Base-by-base conservation (phyloP, 768 basidiomycete species). In the Astraeus odoratus region DNA sequence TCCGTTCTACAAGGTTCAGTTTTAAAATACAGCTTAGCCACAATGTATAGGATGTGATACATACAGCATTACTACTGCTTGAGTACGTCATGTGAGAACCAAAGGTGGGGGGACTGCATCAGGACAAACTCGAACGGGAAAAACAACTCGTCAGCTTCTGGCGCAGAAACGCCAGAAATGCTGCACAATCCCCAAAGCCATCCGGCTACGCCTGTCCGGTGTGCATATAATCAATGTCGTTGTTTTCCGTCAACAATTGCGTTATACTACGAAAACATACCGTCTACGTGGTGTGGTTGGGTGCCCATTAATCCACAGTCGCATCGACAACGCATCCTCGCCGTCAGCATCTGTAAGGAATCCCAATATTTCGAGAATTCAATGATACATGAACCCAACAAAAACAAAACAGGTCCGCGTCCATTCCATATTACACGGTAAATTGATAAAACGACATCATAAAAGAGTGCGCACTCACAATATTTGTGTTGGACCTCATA, bases 301-400 rank as follows among this genome's bases (percentile, higher is more conserved):
- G 23, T 24, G 5, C 8, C 25, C 5, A 36, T 24, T 39, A 13
- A 57, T 27, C 5, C 16, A 39, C 9, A 60, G 29, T 25, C 54
- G 58, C 61, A 63, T 61, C 15, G 53, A 30, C 1, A 40, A 40
- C 9, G 61, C 63, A 15, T 63, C 61, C 42, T 63, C 61, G 0
- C 35, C 43, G 19, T 63, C 63, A 7, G 38, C 36, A 42, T 64
- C 64, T 65, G 40, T 19, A 43, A 5, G 9, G 12, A 31, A 13
- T 31, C 5, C 30, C 23, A 19, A 23, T 24, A 24, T 13, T 5
- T 7, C 23, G 5, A n/a, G 12, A 22, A 23, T 15, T 6, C 37
- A 22, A 24, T 39, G 8, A 35, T 15, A 20, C 30, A 31, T 4
- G n/a, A n/a, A 23, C 7, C 22, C 37, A 24, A 8, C 22, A 39